phyloP scores from a whole-genome alignment of 2,329 filamentous ascomycete genomes.

The Aspergillus versicolor region DNA sequence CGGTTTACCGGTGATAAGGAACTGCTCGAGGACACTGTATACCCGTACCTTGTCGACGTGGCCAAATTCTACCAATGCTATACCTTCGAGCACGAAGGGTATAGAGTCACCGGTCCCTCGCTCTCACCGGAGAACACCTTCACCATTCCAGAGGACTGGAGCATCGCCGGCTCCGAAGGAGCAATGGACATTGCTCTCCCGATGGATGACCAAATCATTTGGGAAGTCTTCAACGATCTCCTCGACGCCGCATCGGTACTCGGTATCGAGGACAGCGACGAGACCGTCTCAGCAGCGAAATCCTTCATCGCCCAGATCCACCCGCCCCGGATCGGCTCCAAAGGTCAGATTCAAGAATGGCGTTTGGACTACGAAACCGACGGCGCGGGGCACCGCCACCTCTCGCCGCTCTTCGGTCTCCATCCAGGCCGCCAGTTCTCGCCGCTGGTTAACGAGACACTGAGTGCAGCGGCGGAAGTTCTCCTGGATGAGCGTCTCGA shows the following conservation, averaged over 20 bases:
- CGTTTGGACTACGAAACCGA: neutral
- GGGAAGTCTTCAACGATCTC: neutral
- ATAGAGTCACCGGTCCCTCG: slow-evolving; percentile 1
- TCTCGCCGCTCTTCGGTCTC: slow-evolving; percentile 1
- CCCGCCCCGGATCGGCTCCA: neutral
- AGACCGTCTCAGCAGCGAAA: neutral
- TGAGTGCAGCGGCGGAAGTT: neutral
- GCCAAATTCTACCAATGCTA: slow-evolving; percentile 9
- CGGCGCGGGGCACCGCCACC: slow-evolving; percentile 4
- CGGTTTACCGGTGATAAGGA: slow-evolving; percentile 2
- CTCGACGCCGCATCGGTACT: neutral
- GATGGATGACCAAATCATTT: slow-evolving; percentile 6
- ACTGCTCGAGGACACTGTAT: neutral
- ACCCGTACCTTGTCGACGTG: neutral
- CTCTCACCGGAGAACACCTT: slow-evolving; percentile 9
- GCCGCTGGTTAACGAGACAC: neutral
- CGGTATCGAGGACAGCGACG: neutral
- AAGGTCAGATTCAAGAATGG: slow-evolving; percentile 9
- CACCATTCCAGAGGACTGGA: neutral
- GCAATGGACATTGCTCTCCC: neutral
- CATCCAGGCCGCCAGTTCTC: slow-evolving; percentile 4
- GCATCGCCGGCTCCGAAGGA: neutral
- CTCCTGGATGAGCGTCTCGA: neutral
- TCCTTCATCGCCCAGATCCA: neutral
- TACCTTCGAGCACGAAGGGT: slow-evolving; percentile 1